phyloP scores from a whole-genome alignment of 441 rosid species.

The Isatis lusitanica region DNA sequence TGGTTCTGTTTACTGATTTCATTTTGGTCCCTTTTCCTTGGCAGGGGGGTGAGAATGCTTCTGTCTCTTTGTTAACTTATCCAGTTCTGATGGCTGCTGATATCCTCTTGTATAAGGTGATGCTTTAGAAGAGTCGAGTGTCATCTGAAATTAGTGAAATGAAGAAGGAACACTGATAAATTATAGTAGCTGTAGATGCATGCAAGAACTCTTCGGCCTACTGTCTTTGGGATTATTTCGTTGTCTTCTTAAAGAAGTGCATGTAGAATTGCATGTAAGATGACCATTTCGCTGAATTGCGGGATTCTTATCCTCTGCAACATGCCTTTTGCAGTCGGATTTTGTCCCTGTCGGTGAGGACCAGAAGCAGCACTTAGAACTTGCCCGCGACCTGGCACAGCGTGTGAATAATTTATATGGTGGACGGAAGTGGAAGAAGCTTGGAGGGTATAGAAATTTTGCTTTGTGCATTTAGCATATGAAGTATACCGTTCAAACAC shows the following conservation, averaged over 20 bases:
- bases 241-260: not conserved
- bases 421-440: slow-evolving; percentile 95
- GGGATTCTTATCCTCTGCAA: slow-evolving; percentile 49
- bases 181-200: not conserved
- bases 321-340: slow-evolving; percentile 74
- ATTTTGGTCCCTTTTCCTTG: slow-evolving; percentile 16
- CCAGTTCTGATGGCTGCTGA: slow-evolving; percentile 92
- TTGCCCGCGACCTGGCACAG: slow-evolving; percentile 84
- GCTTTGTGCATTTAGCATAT: slow-evolving; percentile 9
- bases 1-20: slow-evolving; percentile 11
- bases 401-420: slow-evolving; percentile 81
- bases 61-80: slow-evolving; percentile 81
- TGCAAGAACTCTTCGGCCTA: not conserved
- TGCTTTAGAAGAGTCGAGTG: slow-evolving; percentile 10
- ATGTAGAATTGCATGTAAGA: slow-evolving; percentile 20
- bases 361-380: slow-evolving; percentile 92
- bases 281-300: slow-evolving; percentile 36
- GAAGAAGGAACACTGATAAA: slow-evolving; percentile 1
- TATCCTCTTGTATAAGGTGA: slow-evolving; percentile 89
- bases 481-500: not conserved
- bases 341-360: slow-evolving; percentile 97
- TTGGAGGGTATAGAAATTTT: slow-evolving; percentile 68
- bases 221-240: not conserved
- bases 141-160: not conserved
- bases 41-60: slow-evolving; percentile 88